Evolutionary conservation across 208 protist species (phyloP), one percentile per base, ranked within the genome.

Genomic region (Leptomonas pyrrhocoris): DNA sequence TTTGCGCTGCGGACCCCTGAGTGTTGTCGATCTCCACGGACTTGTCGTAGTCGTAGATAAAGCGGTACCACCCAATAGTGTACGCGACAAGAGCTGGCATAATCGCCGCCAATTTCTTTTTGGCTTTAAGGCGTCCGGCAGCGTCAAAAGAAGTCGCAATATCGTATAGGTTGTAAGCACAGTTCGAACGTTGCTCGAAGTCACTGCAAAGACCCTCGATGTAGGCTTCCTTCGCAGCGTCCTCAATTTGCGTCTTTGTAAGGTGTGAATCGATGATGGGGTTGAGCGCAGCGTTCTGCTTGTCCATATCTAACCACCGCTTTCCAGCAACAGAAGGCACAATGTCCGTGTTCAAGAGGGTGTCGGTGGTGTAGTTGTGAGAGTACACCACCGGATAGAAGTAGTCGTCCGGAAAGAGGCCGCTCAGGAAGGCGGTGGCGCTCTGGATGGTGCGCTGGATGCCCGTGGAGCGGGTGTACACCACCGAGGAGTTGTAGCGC

Each of bases 401-500:
- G 43, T 73, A 56, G 21, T 57, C 38, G 58, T 84, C 73, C 5
- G 76, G 67, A 72, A 91, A 88, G 56, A 88, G 60, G 36, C 79
- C 83, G 42, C 40, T 28, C 53, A 91, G 63, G 48, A 91, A 85
- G 53, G 78, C 74, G 46, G 73, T 69, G 23, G 83, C 77, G 66
- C 80, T 88, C 59, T 88, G 85, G 45, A 91, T 68, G 43, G 85
- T 88, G 64, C 80, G 84, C 58, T 79, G 64, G 25, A 79, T 68
- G 53, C 59, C 66, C 12, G 84, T 89, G 21, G 84, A 86, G 57
- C 80, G 84, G 19, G 80, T 83, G 77, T 84, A 83, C 60, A 88
- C 72, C 28, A 85, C 53, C 7, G 79, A 83, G 49, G 75, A 73
- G 69, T 85, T 85, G 73, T 83, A 85, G 25, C 18, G 53, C 30